phyloP scores from a whole-genome alignment of 2,329 filamentous ascomycete species.

The Alternaria triticimaculans region DNA sequence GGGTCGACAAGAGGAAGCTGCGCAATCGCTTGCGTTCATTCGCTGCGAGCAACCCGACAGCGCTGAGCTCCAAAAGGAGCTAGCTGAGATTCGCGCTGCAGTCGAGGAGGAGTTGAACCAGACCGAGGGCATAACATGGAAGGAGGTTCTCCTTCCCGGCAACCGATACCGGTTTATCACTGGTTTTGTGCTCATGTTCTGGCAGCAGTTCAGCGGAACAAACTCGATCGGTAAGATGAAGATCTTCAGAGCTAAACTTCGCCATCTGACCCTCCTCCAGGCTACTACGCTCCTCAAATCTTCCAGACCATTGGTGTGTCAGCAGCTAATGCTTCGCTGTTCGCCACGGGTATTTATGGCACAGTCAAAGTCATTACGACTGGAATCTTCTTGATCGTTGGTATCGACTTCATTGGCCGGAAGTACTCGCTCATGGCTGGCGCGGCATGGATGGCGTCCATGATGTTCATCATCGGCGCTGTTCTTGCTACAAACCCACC shows the following conservation, averaged over 20 bases:
- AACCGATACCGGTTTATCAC: constrained; percentile 66
- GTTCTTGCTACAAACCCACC: constrained; percentile 59
- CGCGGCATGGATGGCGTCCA: constrained; percentile 65
- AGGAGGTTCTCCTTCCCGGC: constrained; percentile 65
- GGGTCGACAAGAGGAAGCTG: constrained; percentile 54
- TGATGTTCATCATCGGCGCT: constrained; percentile 70
- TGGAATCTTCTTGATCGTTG: constrained; percentile 71
- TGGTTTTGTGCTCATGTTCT: constrained; percentile 76
- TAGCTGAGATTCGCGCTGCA: constrained; percentile 70
- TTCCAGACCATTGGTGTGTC: constrained; percentile 70
- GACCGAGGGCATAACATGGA: constrained; percentile 55
- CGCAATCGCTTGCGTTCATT: constrained; percentile 62
- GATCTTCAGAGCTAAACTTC: not conserved
- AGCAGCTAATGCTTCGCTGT: constrained; percentile 40
- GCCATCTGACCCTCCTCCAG: constrained; percentile 36
- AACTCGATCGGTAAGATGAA: constrained; percentile 63
- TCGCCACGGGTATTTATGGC: constrained; percentile 64
- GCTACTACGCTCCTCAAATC: constrained; percentile 75
- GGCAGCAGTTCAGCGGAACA: constrained; percentile 79
- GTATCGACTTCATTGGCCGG: constrained; percentile 70
- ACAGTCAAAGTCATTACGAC: constrained; percentile 76
- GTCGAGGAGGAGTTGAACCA: constrained; percentile 74
- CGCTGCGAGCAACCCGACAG: constrained; percentile 9
- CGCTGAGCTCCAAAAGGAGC: constrained; percentile 57
- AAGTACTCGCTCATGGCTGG: constrained; percentile 71